Percentiles rank a stretch among this genome's conserved stretches.
These are phyloP conservation scores for Lipomyces anomalus DNA, from an alignment of 805 yeast species.

Conservation along the genomic window DNA sequence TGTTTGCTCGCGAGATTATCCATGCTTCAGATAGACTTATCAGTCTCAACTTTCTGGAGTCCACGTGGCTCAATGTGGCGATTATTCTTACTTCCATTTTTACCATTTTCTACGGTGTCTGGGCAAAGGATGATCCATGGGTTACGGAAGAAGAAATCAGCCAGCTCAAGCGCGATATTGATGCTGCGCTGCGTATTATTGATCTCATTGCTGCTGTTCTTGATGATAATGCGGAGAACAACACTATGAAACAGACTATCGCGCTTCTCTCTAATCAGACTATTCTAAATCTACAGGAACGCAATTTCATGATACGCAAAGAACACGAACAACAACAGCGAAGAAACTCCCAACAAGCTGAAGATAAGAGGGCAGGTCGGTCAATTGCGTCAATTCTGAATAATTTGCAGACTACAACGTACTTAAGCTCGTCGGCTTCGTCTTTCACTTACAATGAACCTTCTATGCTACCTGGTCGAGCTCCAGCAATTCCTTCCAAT, in stretches of 20 bases:
- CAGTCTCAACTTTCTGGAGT: slow-evolving; percentile 18
- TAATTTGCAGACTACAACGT: neutral
- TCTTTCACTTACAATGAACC: too few species aligned
- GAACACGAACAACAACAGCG: slow-evolving; percentile 5
- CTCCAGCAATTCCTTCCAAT: too few species aligned
- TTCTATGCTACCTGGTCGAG: too few species aligned
- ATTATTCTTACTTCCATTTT: slow-evolving; percentile 12
- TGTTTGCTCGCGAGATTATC: slow-evolving; percentile 14
- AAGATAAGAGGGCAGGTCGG: neutral
- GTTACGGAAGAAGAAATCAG: slow-evolving; percentile 12
- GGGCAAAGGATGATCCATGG: slow-evolving; percentile 9
- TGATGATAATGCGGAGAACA: slow-evolving; percentile 8
- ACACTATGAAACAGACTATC: slow-evolving; percentile 12
- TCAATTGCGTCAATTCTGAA: neutral
- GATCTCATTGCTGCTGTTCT: slow-evolving; percentile 11
- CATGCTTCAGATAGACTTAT: slow-evolving; percentile 13
- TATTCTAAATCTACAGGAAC: slow-evolving; percentile 11
- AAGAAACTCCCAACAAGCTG: too few species aligned
- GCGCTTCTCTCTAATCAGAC: slow-evolving; percentile 11
- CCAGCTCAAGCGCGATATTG: slow-evolving; percentile 12
- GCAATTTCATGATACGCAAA: slow-evolving; percentile 1
- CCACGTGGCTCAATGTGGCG: slow-evolving; percentile 15
- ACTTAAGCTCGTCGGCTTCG: neutral
- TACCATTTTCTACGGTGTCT: slow-evolving; percentile 19
- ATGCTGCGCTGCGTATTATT: slow-evolving; percentile 8